Evolutionary conservation across 805 yeast genomes (phyloP), one percentile per base, ranked within the genome.

Genomic region (Metschnikowia hibisci): DNA sequence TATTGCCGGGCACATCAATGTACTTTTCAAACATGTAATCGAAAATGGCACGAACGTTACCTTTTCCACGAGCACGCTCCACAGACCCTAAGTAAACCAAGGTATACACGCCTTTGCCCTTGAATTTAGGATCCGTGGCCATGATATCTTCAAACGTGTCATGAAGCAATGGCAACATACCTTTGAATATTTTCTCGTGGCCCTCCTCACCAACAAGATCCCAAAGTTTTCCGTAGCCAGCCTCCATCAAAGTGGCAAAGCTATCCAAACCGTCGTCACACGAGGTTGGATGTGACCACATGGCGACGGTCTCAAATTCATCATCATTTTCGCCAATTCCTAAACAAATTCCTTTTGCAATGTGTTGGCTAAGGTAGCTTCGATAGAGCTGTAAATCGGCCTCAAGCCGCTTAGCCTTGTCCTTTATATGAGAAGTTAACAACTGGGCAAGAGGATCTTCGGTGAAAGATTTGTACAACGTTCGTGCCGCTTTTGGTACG

Each of bases 191-290:
- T 50, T 79, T 71, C 30, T 65, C 60, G 41, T 77, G 69, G 34
- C 81, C 78, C 43, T 63, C 71, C 8, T 68, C 61, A 31, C 76
- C 79, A 30, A 72, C 62, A 44, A 69, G 50, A 61, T 77, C 69
- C 60, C 80, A 79, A 28, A 78, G 63, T 53, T 67, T 63, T 23
- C 72, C 74, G 60, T 72, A 78, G 5, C 82, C 82, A 7, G 81
- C 64, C 48, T 74, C 68, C 63, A 77, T 67, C 48, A 78, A 57
- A 16, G 73, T 74, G 32, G 69, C 48, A 54, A 71, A 74, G 38
- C 71, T 63, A 39, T 77, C 78, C 35, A 75, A 55, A 3, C 74
- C 73, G 8, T 63, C 67, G 6, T 55, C 58, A 4, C 52, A 54
- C 8, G 73, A 66, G 10, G 66, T 69, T 4, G 82, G 82, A 23